phyloP scores from a whole-genome alignment of 495 filamentous ascomycete species.

The Daldinia vernicosa region DNA sequence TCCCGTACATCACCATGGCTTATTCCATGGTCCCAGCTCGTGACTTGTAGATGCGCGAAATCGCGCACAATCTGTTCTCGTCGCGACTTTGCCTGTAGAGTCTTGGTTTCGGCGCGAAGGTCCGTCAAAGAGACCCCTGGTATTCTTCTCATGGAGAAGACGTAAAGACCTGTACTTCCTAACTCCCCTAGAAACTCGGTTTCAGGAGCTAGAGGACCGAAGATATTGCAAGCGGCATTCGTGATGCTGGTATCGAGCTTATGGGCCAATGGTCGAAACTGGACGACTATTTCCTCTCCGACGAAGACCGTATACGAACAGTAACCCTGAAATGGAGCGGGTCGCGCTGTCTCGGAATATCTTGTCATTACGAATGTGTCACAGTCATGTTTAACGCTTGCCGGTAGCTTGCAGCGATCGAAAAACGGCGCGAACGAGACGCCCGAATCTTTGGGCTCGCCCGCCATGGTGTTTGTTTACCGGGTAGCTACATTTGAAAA shows the following conservation, averaged over 20 bases:
- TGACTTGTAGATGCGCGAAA: conserved; percentile 55
- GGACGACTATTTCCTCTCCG: conserved; percentile 52
- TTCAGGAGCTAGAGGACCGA: conserved; percentile 51
- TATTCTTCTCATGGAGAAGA: conserved; percentile 55
- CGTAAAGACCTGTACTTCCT: conserved; percentile 42
- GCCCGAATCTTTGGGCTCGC: conserved; percentile 36
- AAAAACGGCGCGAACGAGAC: conserved; percentile 38
- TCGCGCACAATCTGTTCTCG: conserved; percentile 52
- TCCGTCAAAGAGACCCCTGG: conserved; percentile 52
- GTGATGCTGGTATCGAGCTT: conserved; percentile 53
- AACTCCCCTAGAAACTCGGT: conserved; percentile 43
- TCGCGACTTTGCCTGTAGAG: conserved; percentile 10
- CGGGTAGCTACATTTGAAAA: not conserved
- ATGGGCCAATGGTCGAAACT: conserved; percentile 59
- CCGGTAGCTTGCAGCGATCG: conserved; percentile 39
- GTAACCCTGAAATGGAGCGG: conserved; percentile 57
- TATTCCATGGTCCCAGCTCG: conserved; percentile 44
- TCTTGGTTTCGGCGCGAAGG: conserved; percentile 35
- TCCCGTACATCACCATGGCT: conserved; percentile 26
- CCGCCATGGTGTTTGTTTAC: conserved; percentile 31
- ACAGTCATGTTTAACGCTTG: conserved; percentile 39
- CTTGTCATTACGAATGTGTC: conserved; percentile 35
- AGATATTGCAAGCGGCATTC: conserved; percentile 51
- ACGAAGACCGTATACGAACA: conserved; percentile 62
- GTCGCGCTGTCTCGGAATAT: conserved; percentile 35